Evolutionary conservation across 345 rosid genomes (phyloP), one percentile per base, ranked within the genome.

Genomic region (Rhizophora mangle): DNA sequence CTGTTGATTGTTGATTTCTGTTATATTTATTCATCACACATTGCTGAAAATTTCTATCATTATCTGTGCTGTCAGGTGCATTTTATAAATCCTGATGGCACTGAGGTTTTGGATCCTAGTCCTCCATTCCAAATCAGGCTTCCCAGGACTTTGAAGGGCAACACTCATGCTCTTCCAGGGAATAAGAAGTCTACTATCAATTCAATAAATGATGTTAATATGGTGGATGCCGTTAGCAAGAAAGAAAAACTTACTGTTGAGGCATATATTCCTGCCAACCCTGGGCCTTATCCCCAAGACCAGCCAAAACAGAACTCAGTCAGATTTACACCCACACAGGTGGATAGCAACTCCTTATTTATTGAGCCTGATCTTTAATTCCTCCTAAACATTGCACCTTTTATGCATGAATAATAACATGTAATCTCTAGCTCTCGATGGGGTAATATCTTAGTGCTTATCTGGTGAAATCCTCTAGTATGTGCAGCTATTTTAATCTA

Each of bases 251-350:
- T 95, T 65, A 69, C 82, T 82, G 96, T 95, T 69, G 96, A 95
- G 85, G 87, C 97, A 5, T 95, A 95, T 69, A 81, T 91, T 69
- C 93, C 97, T 64, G 89, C 96, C 37, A 96, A 92, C 70, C 99
- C 97, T 32, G 99, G 99, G 76, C 97, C 97, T 69, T 95, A 95
- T 79, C 99, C 96, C 63, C 99, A 92, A 82, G 99, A 95, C 85
- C 96, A 92, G 82, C 99, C 99, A 29, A 92, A 92, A 81, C 96
- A 87, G 77, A 95, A 95, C 52, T 85, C 94, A 24, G 99, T 92
- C 69, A 88, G 86, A 83, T 95, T 95, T 72, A 95, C 99, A 29
- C 85, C 96, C 47, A 91, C 96, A 47, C 99, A 95, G 97, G 99
- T 95, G 68, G 67, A 19, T 19, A 27, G 61, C 51, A 39, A 49